Conservation (phyloP, 768 basidiomycete genomes). For the Boletus subcaerulescens region DNA sequence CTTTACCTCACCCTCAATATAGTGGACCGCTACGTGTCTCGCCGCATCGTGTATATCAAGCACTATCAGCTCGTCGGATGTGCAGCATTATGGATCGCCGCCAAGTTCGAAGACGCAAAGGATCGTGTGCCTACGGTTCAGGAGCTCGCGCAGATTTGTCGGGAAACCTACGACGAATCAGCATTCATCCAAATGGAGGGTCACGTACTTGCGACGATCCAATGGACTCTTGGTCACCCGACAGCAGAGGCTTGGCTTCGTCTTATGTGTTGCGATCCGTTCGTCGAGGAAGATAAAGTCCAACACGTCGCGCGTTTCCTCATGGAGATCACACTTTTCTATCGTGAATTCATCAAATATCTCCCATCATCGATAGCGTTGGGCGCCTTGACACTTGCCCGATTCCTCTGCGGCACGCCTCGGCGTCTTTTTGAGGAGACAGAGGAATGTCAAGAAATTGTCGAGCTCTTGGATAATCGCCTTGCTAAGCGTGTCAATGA, state of each 20-base stretch:
- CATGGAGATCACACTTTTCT: slow-evolving; percentile 99
- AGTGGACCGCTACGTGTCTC: slow-evolving; percentile 98
- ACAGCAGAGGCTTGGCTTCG: slow-evolving; percentile 98
- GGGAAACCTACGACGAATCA: slow-evolving; percentile 93
- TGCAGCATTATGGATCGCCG: slow-evolving; percentile 97
- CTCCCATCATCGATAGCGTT: slow-evolving; percentile 83
- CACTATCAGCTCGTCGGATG: slow-evolving; percentile 99
- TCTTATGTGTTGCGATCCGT: slow-evolving; percentile 70
- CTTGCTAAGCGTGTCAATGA: slow-evolving; percentile 87
- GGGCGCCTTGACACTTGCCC: slow-evolving; percentile 86
- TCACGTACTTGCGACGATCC: slow-evolving; percentile 92
- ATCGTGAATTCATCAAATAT: slow-evolving; percentile 90
- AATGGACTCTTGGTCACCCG: slow-evolving; percentile 95
- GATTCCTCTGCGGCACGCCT: slow-evolving; percentile 80
- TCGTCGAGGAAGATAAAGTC: slow-evolving; percentile 81
- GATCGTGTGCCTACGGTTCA: slow-evolving; percentile 96
- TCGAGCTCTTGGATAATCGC: slow-evolving; percentile 81
- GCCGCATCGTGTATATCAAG: slow-evolving; percentile 97
- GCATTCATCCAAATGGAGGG: slow-evolving; percentile 99
- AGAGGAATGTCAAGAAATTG: slow-evolving; percentile 77
- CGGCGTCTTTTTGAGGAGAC: slow-evolving; percentile 83
- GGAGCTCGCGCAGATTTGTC: slow-evolving; percentile 93
- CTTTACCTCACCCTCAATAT: slow-evolving; percentile 98
- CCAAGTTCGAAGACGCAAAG: slow-evolving; percentile 99
- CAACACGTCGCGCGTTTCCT: slow-evolving; percentile 96